These are phyloP conservation scores for Drechslera avenae DNA, from an alignment of 2,329 filamentous ascomycete species.

Conservation along the genomic window DNA sequence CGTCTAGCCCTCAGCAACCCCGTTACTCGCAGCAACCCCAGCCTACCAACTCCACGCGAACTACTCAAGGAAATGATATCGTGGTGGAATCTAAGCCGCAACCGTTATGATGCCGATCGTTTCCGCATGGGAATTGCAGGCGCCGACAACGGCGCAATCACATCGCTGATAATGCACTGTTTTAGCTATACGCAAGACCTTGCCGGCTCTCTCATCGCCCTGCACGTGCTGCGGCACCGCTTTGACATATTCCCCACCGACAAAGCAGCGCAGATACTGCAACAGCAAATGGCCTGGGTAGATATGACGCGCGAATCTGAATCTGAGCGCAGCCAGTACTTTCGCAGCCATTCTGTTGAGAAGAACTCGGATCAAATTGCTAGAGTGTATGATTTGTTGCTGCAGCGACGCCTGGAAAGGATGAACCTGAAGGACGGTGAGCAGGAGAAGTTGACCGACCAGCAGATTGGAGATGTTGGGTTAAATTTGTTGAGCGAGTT, in stretches of 20 bases:
- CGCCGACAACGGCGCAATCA: slow-evolving; percentile 30
- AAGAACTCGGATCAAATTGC: slow-evolving; percentile 20
- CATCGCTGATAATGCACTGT: slow-evolving; percentile 40
- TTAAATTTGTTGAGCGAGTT: slow-evolving; percentile 42
- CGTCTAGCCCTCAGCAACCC: slow-evolving; percentile 36
- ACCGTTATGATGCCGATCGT: slow-evolving; percentile 32
- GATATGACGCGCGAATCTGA: slow-evolving; percentile 25
- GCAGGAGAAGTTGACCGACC: slow-evolving; percentile 19
- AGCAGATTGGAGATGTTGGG: slow-evolving; percentile 30
- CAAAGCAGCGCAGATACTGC: slow-evolving; percentile 27
- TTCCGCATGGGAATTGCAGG: slow-evolving; percentile 36
- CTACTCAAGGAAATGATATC: slow-evolving; percentile 37
- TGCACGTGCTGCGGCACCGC: slow-evolving; percentile 35
- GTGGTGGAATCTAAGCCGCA: slow-evolving; percentile 36
- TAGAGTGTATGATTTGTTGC: slow-evolving; percentile 27
- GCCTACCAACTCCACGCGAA: slow-evolving; percentile 39
- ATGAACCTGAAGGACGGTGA: slow-evolving; percentile 23
- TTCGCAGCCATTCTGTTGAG: slow-evolving; percentile 19
- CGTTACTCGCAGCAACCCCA: slow-evolving; percentile 19
- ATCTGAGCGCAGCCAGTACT: slow-evolving; percentile 15
- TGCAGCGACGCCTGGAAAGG: slow-evolving; percentile 21
- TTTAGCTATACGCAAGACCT: slow-evolving; percentile 43
- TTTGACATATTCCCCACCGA: slow-evolving; percentile 37
- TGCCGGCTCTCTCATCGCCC: slow-evolving; percentile 41
- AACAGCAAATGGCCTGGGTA: slow-evolving; percentile 38